These are phyloP conservation scores for Rhizopus stolonifer DNA, from an alignment of 371 early-diverging fungal species.

Conservation along the genomic window DNA sequence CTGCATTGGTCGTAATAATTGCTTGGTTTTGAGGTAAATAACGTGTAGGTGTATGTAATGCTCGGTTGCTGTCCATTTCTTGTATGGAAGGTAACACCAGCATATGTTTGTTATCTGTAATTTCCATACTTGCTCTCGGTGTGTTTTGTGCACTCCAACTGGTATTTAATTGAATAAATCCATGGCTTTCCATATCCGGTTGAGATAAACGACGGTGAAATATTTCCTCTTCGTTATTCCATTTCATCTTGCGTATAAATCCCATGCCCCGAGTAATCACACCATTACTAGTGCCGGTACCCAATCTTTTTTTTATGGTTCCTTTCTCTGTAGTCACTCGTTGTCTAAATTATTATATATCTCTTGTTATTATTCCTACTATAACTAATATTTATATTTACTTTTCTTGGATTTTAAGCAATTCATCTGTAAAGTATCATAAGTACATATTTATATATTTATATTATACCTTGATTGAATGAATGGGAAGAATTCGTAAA, in stretches of 20 bases:
- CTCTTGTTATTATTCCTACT: not conserved
- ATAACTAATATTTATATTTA: not conserved
- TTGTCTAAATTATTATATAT: not conserved
- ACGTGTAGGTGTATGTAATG: conserved; percentile 50
- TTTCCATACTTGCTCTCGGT: conserved; percentile 15
- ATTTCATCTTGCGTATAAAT: conserved; percentile 15
- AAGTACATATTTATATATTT: not conserved
- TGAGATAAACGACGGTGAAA: conserved; percentile 11
- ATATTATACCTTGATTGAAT: not conserved
- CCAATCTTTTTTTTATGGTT: not conserved
- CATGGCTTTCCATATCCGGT: conserved; percentile 7
- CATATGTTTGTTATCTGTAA: not conserved
- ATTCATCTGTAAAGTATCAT: not conserved
- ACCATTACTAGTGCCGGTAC: not conserved
- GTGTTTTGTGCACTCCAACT: conserved; percentile 19
- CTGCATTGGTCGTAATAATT: conserved; percentile 51
- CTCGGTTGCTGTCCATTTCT: conserved; percentile 7
- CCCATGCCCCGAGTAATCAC: conserved; percentile 18
- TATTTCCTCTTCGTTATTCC: conserved; percentile 7
- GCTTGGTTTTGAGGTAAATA: conserved; percentile 57
- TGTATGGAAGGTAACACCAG: conserved; percentile 6
- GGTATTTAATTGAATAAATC: not conserved
- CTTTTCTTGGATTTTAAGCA: not conserved
- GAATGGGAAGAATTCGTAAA: not conserved
- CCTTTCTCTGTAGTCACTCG: not conserved